These are phyloP conservation scores for Amanita pseudoporphyria DNA, from an alignment of 768 basidiomycete genomes.

Conservation along the genomic window DNA sequence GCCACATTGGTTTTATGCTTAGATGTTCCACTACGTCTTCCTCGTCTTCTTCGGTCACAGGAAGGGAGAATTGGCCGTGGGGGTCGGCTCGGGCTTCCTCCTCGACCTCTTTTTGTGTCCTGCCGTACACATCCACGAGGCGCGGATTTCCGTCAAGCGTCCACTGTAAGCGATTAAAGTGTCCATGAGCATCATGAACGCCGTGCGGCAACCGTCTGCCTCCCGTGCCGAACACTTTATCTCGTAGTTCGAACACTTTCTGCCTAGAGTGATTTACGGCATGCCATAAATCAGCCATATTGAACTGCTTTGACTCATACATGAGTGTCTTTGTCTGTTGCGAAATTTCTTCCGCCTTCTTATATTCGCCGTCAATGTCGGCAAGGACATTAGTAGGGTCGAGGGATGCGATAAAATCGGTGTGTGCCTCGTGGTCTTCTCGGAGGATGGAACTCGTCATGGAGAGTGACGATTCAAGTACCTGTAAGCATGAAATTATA, in stretches of 20 bases:
- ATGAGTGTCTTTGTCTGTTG: constrained; percentile 58
- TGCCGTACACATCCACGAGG: constrained; percentile 56
- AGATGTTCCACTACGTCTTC: constrained; percentile 50
- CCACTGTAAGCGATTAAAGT: constrained; percentile 61
- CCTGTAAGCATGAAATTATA: constrained; percentile 51
- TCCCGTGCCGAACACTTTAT: constrained; percentile 59
- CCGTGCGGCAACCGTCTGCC: constrained; percentile 38
- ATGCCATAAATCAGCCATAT: constrained; percentile 56
- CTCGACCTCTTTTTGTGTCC: constrained; percentile 70
- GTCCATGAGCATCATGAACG: constrained; percentile 46
- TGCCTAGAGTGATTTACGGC: constrained; percentile 49
- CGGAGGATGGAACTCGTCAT: constrained; percentile 47
- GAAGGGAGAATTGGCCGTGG: constrained; percentile 4
- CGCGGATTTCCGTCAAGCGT: constrained; percentile 53
- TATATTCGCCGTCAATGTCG: constrained; percentile 39
- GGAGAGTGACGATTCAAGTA: constrained; percentile 44
- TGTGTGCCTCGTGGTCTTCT: constrained; percentile 47
- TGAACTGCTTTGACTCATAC: constrained; percentile 67
- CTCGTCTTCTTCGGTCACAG: constrained; percentile 28
- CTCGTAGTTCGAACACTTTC: constrained; percentile 55
- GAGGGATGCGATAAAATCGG: constrained; percentile 35
- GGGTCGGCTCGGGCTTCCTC: constrained; percentile 43
- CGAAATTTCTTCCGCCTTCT: constrained; percentile 40
- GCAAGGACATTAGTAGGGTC: constrained; percentile 40
- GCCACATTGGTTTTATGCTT: constrained; percentile 65